Evolutionary conservation across 2,329 filamentous ascomycete species (phyloP).

Genomic region (Cytospora chrysosperma): DNA sequence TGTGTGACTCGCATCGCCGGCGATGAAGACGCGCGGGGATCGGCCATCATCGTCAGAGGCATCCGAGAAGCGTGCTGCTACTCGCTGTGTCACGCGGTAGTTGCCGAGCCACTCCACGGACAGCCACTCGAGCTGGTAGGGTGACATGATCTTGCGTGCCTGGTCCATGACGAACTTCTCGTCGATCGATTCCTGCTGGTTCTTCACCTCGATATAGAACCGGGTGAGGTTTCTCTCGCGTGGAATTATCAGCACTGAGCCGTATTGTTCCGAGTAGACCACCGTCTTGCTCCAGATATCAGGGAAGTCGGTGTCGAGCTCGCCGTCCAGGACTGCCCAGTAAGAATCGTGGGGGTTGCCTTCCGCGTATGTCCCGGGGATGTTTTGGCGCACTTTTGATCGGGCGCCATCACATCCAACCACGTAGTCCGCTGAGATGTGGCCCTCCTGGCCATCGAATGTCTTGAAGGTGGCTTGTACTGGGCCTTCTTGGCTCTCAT

Average conservation of each 20-base stretch:
- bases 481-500: constrained; percentile 35
- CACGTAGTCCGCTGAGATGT: constrained; percentile 14
- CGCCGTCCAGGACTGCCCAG: constrained; percentile 72
- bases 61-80: constrained; percentile 68
- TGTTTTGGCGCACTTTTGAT: constrained; percentile 66
- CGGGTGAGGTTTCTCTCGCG: constrained; percentile 72
- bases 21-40: constrained; percentile 61
- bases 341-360: constrained; percentile 53
- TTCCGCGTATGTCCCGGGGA: constrained; percentile 56
- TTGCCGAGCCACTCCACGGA: constrained; percentile 69
- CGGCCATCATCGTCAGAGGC: constrained; percentile 29
- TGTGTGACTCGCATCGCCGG: constrained; percentile 69
- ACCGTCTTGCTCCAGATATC: constrained; percentile 75
- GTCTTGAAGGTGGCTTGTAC: constrained; percentile 41
- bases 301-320: constrained; percentile 69
- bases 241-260: constrained; percentile 70
- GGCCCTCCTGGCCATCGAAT: constrained; percentile 34
- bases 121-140: constrained; percentile 57
- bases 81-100: constrained; percentile 68
- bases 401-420: constrained; percentile 57
- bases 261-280: constrained; percentile 64
- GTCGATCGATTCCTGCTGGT: constrained; percentile 40
- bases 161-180: constrained; percentile 71
- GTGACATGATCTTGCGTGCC: constrained; percentile 59
- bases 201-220: constrained; percentile 58